These are phyloP conservation scores for Delonix regia DNA, from an alignment of 306 rosid species.

Conservation along the genomic window DNA sequence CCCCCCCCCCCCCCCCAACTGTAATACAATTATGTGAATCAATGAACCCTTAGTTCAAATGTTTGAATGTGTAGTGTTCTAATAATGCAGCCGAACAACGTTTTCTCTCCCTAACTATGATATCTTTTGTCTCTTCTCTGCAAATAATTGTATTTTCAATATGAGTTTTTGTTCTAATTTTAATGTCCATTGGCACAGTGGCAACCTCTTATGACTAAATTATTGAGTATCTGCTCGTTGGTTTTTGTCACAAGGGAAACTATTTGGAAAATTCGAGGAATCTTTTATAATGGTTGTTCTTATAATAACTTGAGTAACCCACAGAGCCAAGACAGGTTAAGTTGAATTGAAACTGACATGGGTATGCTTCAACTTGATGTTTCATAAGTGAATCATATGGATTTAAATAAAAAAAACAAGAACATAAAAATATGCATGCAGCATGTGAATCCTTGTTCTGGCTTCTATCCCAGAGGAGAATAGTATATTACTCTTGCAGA, in stretches of 20 bases:
- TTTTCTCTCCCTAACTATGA: slow-evolving; percentile 33
- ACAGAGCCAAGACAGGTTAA: slow-evolving; percentile 5
- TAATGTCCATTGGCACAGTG: slow-evolving; percentile 37
- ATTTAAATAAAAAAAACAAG: slow-evolving; percentile 10
- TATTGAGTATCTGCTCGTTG: slow-evolving; percentile 12
- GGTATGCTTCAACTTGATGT: slow-evolving; percentile 3
- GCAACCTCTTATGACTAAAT: slow-evolving; percentile 27
- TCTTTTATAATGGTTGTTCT: slow-evolving; percentile 30
- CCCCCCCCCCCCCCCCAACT: too few species aligned
- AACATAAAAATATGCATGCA: slow-evolving; percentile 19
- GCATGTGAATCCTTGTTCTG: slow-evolving; percentile 41
- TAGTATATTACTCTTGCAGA: slow-evolving; percentile 10
- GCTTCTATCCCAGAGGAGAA: neutral
- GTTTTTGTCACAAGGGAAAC: slow-evolving; percentile 25
- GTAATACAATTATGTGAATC: too few species aligned
- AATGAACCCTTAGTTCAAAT: too few species aligned
- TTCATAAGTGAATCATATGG: slow-evolving; percentile 23
- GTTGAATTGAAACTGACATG: slow-evolving; percentile 6
- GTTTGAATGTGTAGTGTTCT: too few species aligned
- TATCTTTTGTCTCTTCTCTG: slow-evolving; percentile 35
- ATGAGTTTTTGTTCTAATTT: neutral
- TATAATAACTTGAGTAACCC: slow-evolving; percentile 14
- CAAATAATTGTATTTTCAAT: slow-evolving; percentile 16
- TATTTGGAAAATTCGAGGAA: slow-evolving; percentile 30
- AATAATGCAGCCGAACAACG: slow-evolving; percentile 43